phyloP scores from a whole-genome alignment of 768 basidiomycete genomes.

The Naganishia kalamii region DNA sequence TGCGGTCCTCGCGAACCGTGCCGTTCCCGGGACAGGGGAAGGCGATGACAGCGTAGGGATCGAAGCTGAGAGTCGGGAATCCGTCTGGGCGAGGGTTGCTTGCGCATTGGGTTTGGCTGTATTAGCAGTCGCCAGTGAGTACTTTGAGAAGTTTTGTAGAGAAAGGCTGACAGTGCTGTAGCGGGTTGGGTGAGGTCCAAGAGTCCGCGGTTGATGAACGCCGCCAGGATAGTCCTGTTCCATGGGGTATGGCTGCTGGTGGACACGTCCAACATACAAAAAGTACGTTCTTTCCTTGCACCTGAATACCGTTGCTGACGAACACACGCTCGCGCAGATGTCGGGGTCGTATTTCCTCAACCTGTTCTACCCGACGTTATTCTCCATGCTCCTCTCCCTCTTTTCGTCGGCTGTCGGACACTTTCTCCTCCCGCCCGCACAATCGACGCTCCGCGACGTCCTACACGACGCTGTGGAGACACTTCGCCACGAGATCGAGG shows the following conservation, averaged over 20 bases:
- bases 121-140: constrained; percentile 7
- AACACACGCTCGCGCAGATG: background rate
- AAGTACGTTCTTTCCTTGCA: background rate
- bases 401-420: constrained; percentile 7
- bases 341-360: constrained; percentile 9
- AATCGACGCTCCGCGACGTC: background rate
- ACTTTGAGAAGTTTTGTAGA: background rate
- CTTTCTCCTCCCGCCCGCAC: constrained; percentile 6
- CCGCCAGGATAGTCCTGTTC: constrained; percentile 19
- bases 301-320: background rate
- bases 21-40: background rate
- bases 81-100: constrained; percentile 11
- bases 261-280: constrained; percentile 5
- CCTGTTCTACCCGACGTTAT: constrained; percentile 24
- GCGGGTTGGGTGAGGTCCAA: constrained; percentile 23
- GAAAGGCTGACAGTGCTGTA: background rate
- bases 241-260: constrained; percentile 19
- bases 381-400: constrained; percentile 17
- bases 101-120: constrained; percentile 20
- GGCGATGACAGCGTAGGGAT: background rate
- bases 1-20: constrained; percentile 23
- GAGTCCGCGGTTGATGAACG: constrained; percentile 18
- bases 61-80: background rate
- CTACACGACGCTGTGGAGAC: constrained; percentile 9
- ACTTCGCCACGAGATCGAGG: background rate